phyloP scores from a whole-genome alignment of 371 early-diverging fungal genomes.

The Saksenaea oblongispora region DNA sequence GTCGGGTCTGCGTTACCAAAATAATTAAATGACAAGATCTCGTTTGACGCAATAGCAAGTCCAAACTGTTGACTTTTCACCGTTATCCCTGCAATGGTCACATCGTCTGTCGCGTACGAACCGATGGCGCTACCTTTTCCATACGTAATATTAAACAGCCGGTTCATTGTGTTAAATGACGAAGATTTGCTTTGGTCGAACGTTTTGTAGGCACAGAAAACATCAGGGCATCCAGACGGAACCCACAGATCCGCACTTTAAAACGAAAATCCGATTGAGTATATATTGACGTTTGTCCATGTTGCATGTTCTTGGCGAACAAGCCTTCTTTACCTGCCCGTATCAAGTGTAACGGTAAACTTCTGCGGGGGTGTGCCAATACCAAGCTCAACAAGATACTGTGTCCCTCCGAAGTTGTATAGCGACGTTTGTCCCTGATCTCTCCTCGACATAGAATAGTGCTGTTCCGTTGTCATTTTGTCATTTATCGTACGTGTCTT shows the following conservation, averaged over 20 bases:
- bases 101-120: constrained; percentile 41
- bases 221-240: constrained; percentile 39
- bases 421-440: constrained; percentile 20
- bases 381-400: constrained; percentile 35
- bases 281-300: background rate
- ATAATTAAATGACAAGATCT: constrained; percentile 36
- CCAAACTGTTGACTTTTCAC: constrained; percentile 45
- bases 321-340: constrained; percentile 44
- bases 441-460: constrained; percentile 8
- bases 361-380: constrained; percentile 44
- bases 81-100: constrained; percentile 31
- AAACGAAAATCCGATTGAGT: background rate
- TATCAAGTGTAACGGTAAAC: constrained; percentile 45
- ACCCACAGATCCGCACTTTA: constrained; percentile 51
- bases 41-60: constrained; percentile 26
- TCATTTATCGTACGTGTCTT: background rate
- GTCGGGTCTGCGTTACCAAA: constrained; percentile 11
- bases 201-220: constrained; percentile 34
- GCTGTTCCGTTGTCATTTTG: constrained; percentile 6
- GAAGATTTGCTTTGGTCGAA: constrained; percentile 30
- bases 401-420: constrained; percentile 40
- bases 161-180: constrained; percentile 25
- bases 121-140: constrained; percentile 49
- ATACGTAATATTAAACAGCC: constrained; percentile 29
- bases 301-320: background rate